Percentiles rank a stretch among this genome's conserved stretches.
These are phyloP conservation scores for Tolypocladium album DNA, from an alignment of 2,329 filamentous ascomycete species.

Conservation along the genomic window DNA sequence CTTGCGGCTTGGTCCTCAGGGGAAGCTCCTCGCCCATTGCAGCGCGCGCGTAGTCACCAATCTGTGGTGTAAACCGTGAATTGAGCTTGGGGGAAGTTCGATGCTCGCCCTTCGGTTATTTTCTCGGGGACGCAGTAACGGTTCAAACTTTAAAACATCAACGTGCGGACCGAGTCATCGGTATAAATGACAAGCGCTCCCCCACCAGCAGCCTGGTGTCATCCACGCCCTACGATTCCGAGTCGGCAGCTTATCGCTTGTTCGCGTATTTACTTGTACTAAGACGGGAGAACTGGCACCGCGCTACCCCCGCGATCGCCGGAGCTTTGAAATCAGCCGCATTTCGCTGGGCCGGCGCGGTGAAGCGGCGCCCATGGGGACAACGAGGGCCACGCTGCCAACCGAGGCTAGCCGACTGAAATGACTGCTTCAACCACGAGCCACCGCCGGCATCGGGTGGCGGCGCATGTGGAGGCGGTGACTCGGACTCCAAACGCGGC, in stretches of 20 bases:
- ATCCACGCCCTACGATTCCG: not conserved
- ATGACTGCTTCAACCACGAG: not conserved
- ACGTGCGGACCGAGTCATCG: not conserved
- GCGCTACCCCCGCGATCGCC: not conserved
- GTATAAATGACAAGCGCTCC: not conserved
- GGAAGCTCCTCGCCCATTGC: slow-evolving; percentile 3
- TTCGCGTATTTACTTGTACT: not conserved
- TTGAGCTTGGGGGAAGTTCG: not conserved
- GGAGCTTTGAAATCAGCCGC: not conserved
- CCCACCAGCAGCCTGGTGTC: not conserved
- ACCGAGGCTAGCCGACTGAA: not conserved
- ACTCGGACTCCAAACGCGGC: not conserved
- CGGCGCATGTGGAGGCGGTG: not conserved
- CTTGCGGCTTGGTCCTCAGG: not conserved
- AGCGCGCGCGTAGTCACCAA: not conserved
- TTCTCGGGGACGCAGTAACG: too few species aligned
- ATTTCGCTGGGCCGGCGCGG: not conserved
- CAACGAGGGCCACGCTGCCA: not conserved
- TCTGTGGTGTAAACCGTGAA: not conserved
- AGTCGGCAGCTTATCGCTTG: not conserved
- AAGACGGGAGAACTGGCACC: not conserved
- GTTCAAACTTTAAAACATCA: not conserved
- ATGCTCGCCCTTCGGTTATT: not conserved
- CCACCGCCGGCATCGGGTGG: not conserved
- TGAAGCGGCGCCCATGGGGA: not conserved